Percentiles rank a stretch among this genome's conserved stretches.
phyloP scores from a whole-genome alignment of 305 asterid genomes.

The Fraxinus sp. region DNA sequence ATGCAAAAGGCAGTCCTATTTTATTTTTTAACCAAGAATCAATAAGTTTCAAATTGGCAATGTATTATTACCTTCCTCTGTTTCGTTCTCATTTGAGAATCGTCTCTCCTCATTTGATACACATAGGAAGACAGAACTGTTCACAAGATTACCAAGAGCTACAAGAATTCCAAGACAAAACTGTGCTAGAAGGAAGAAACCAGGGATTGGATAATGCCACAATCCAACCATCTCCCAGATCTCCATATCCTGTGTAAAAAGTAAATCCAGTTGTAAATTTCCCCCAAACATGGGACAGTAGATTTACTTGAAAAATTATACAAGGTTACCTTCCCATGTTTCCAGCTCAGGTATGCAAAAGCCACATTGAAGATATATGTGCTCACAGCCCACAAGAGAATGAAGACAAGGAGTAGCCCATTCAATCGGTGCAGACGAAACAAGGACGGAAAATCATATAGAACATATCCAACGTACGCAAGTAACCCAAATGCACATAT shows the following conservation, averaged over 20 bases:
- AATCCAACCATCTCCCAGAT: slow-evolving; percentile 99
- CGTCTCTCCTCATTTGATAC: slow-evolving; percentile 78
- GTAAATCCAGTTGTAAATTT: slow-evolving; percentile 24
- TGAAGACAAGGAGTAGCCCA: slow-evolving; percentile 96
- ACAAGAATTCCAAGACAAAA: slow-evolving; percentile 95
- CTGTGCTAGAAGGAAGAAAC: slow-evolving; percentile 93
- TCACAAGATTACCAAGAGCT: slow-evolving; percentile 97
- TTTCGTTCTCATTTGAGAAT: slow-evolving; percentile 47
- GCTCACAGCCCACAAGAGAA: slow-evolving; percentile 98
- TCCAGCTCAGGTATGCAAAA: slow-evolving; percentile 84
- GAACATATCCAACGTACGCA: slow-evolving; percentile 86
- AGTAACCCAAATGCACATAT: slow-evolving; percentile 96
- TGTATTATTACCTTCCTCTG: slow-evolving; percentile 64
- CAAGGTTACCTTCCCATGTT: slow-evolving; percentile 79
- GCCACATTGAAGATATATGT: slow-evolving; percentile 92
- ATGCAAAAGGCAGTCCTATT: slow-evolving; percentile 18
- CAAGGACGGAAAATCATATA: slow-evolving; percentile 89
- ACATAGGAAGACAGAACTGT: slow-evolving; percentile 77
- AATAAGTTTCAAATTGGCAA: slow-evolving; percentile 6
- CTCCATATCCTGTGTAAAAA: slow-evolving; percentile 79
- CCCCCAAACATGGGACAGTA: slow-evolving; percentile 18
- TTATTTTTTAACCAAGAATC: slow-evolving; percentile 9
- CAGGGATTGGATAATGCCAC: slow-evolving; percentile 99
- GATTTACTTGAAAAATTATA: slow-evolving; percentile 25
- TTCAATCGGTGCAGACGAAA: slow-evolving; percentile 86